These are phyloP conservation scores for Penicillium sp. DNA, from an alignment of 2,329 filamentous ascomycete species.

Conservation along the genomic window DNA sequence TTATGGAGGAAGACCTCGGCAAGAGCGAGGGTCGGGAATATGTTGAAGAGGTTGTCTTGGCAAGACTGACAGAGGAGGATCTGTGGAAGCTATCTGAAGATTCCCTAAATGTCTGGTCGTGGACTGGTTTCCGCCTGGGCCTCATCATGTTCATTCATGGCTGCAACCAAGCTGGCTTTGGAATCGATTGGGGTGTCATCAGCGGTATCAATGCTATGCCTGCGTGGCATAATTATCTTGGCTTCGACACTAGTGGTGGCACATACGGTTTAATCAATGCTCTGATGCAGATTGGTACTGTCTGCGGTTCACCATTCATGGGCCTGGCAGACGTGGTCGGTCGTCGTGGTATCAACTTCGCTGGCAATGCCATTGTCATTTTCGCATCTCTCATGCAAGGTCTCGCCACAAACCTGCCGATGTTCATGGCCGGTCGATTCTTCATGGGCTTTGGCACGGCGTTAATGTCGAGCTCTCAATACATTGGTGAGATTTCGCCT, in stretches of 20 bases:
- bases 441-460: conserved; percentile 40
- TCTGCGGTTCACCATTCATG: conserved; percentile 52
- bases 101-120: conserved; percentile 43
- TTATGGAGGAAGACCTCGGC: conserved; percentile 3
- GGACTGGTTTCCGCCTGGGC: conserved; percentile 43
- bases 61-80: conserved; percentile 50
- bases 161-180: conserved; percentile 50
- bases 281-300: conserved; percentile 50
- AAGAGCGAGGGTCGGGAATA: conserved; percentile 22
- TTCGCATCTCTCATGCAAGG: conserved; percentile 45
- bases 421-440: conserved; percentile 43
- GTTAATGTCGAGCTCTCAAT: conserved; percentile 41
- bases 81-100: conserved; percentile 45
- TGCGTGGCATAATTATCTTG: conserved; percentile 48
- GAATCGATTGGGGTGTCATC: conserved; percentile 53
- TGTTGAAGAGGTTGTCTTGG: conserved; percentile 48
- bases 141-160: conserved; percentile 49
- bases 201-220: conserved; percentile 47
- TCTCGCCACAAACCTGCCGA: conserved; percentile 25
- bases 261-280: conserved; percentile 49
- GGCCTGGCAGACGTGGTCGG: conserved; percentile 53
- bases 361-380: conserved; percentile 49
- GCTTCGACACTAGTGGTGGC: conserved; percentile 42
- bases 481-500: conserved; percentile 40
- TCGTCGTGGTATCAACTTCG: conserved; percentile 51